A percentile compares a stretch with the other conserved stretches of the same genome.
Evolutionary conservation across 2,329 filamentous ascomycete genomes (phyloP).

Genomic region (Hirsutella rhossiliensis): DNA sequence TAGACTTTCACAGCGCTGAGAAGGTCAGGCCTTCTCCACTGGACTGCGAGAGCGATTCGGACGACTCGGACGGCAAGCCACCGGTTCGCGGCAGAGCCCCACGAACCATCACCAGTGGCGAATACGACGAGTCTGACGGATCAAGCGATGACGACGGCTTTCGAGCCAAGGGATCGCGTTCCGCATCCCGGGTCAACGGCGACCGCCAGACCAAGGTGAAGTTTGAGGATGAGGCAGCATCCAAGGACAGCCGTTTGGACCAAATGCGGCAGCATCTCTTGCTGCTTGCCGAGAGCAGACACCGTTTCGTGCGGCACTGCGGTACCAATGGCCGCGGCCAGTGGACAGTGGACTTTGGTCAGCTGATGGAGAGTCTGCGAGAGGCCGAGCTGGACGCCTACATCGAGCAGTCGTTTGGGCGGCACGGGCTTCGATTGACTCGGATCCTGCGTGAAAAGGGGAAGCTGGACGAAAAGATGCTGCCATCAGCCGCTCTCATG

Average conservation of each 20-base stretch:
- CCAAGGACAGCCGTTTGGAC: constrained; percentile 34
- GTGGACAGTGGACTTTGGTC: constrained; percentile 77
- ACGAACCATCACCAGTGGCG: constrained; percentile 9
- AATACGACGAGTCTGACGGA: constrained; percentile 23
- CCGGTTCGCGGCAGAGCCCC: constrained; percentile 6
- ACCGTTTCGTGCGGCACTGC: constrained; percentile 56
- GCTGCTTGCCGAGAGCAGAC: constrained; percentile 56
- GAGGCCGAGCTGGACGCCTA: constrained; percentile 72
- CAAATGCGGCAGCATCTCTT: constrained; percentile 63
- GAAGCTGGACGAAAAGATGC: constrained; percentile 87
- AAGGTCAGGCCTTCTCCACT: constrained; percentile 29
- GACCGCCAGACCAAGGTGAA: constrained; percentile 31
- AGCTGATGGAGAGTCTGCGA: constrained; percentile 56
- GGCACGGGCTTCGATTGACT: constrained; percentile 67
- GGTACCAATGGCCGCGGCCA: constrained; percentile 52
- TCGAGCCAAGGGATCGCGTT: constrained; percentile 11
- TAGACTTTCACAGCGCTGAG: constrained; percentile 34
- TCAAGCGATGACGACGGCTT: constrained; percentile 15
- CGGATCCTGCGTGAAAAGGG: constrained; percentile 78
- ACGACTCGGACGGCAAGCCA: constrained; percentile 19
- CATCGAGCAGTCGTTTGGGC: constrained; percentile 65
- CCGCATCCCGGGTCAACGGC: constrained; percentile 19
- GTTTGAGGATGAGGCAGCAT: constrained; percentile 34
- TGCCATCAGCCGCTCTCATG: constrained; percentile 71
- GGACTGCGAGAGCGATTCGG: constrained; percentile 20